phyloP scores from a whole-genome alignment of 2,329 filamentous ascomycete genomes.

The Sporothrix schenckii region DNA sequence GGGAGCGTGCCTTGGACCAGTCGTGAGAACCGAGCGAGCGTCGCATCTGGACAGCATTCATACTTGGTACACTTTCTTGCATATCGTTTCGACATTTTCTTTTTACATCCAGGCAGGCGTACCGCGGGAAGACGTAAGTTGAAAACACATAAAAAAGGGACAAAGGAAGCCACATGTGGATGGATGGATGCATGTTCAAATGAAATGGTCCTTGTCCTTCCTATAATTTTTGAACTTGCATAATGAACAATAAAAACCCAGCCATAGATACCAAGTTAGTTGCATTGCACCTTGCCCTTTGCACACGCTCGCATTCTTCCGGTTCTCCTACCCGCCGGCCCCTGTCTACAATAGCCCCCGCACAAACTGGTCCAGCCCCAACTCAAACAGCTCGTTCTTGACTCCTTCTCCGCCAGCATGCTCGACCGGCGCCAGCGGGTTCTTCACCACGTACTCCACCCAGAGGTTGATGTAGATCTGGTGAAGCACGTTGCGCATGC shows the following conservation, averaged over 20 bases:
- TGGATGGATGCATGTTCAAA: not conserved
- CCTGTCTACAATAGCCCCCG: slow-evolving; percentile 60
- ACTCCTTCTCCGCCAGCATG: slow-evolving; percentile 71
- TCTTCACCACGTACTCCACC: slow-evolving; percentile 88
- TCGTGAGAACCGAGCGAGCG: not conserved
- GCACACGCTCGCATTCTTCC: not conserved
- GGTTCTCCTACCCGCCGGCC: slow-evolving; percentile 31
- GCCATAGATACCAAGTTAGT: slow-evolving; percentile 26
- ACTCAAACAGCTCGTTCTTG: slow-evolving; percentile 70
- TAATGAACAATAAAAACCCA: slow-evolving; percentile 16
- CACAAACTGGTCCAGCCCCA: slow-evolving; percentile 77
- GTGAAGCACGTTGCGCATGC: slow-evolving; percentile 91
- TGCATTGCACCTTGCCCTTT: slow-evolving; percentile 12
- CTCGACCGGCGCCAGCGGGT: slow-evolving; percentile 68
- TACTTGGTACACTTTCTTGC: not conserved
- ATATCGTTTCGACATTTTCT: not conserved
- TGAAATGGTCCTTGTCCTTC: slow-evolving; percentile 8
- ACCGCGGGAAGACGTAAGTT: slow-evolving; percentile 1
- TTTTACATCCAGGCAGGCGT: slow-evolving; percentile 1
- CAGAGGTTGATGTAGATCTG: slow-evolving; percentile 99
- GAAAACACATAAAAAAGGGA: slow-evolving; percentile 4
- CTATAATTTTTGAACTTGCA: slow-evolving; percentile 21
- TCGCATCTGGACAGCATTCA: not conserved
- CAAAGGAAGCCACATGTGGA: not conserved
- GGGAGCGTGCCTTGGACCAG: slow-evolving; percentile 64